Base-by-base conservation (phyloP, 139 green algal species). In the Chlorella sp. region DNA sequence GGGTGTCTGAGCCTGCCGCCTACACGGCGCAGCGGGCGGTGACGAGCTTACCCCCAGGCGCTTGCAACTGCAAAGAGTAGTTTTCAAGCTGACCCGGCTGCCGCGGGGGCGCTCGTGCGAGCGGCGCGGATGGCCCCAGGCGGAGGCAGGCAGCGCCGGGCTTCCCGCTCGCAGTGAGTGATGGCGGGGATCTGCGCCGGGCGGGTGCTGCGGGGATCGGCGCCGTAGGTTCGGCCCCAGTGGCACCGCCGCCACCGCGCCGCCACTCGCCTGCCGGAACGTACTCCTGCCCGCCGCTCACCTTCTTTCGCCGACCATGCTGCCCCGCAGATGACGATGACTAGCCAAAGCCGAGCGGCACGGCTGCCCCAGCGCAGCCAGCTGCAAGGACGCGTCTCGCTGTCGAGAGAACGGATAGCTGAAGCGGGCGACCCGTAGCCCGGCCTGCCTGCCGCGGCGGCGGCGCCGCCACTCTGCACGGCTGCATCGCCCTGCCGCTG, bases 331-430 rank as follows among this genome's bases (percentile, higher is more conserved):
- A 38, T 82, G 77, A 83, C 56, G 77, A 83, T 2, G 9, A 62
- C 14, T 83, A 83, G 77, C 77, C 77, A 83, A 83, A 83, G 77
- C 77, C 41, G 77, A 83, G 77, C 77, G 17, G 54, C 54, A 9
- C 17, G 9, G 34, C 34, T 54, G 51, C 24, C 48, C 22, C 6
- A 7, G n/a, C 20, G 17, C 46, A 43, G 44, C 58, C 48, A 16
- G 13, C 51, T 73, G 77, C 77, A 26, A 32, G 73, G 77, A 83
- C 77, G 77, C 77, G 8, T 60, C 60, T 83, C 60, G 41, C 6
- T n/a, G 38, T 82, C 70, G 70, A 76, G 77, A 62, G 65, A 80
- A 73, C 41, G 58, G 77, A 62, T 83, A 83, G 32, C 60, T n/a
- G 77, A 83, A 24, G 77, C 77, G 19, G 30, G 65, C 54, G 34